A percentile compares a stretch with the other conserved stretches of the same genome.
Conservation (phyloP, 257 asterid genomes). For the Gardenia jasminoides region DNA sequence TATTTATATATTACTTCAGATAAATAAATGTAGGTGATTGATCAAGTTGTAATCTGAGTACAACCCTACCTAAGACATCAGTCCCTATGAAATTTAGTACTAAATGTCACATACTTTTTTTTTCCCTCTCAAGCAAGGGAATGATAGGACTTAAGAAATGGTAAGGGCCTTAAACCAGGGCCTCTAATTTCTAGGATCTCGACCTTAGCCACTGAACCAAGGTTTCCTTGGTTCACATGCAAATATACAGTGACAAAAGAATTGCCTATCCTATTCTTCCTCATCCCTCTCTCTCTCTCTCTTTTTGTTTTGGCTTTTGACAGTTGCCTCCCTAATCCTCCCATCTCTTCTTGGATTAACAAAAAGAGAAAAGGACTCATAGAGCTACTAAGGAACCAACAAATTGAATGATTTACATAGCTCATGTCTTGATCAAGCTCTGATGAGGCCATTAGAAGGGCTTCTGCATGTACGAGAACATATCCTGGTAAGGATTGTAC, state of each 20-base stretch:
- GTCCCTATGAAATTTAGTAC: background rate
- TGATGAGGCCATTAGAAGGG: constrained; percentile 24
- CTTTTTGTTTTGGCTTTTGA: background rate
- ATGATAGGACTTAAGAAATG: too few species aligned
- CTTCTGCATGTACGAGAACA: constrained; percentile 49
- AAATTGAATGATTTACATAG: background rate
- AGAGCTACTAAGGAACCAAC: background rate
- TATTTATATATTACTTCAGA: background rate
- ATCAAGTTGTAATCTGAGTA: background rate
- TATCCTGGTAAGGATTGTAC: constrained; percentile 45
- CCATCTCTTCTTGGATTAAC: background rate
- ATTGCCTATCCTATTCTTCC: background rate
- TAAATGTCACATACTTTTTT: background rate
- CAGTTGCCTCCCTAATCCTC: background rate
- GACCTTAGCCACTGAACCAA: too few species aligned
- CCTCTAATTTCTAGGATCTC: too few species aligned
- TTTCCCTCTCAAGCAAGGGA: too few species aligned
- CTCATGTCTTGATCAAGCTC: background rate
- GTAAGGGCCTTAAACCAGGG: too few species aligned
- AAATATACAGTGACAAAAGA: too few species aligned
- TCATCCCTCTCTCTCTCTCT: too few species aligned
- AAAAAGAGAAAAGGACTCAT: background rate
- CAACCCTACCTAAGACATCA: constrained; percentile 3
- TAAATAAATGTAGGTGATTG: background rate
- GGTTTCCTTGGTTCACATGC: background rate